phyloP scores from a whole-genome alignment of 495 filamentous ascomycete genomes.

The Symbiotaphrina buchneri region DNA sequence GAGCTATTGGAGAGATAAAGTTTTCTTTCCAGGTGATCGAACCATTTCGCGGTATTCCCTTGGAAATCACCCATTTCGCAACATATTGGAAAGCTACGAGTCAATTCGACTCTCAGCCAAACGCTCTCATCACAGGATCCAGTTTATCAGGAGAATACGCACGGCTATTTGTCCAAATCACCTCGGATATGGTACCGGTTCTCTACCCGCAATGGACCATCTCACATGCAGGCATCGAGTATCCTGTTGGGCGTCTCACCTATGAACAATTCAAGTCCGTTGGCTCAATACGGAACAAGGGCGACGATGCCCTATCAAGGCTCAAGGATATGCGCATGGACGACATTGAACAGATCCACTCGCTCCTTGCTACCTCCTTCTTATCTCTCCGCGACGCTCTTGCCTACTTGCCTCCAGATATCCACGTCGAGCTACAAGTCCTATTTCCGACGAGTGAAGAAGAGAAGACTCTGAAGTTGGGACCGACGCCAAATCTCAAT shows the following conservation, averaged over 20 bases:
- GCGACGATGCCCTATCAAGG: conserved; percentile 18
- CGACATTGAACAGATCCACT: conserved; percentile 42
- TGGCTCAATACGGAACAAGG: conserved; percentile 25
- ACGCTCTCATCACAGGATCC: conserved; percentile 77
- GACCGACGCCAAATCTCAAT: conserved; percentile 66
- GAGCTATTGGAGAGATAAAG: conserved; percentile 82
- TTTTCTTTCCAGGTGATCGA: conserved; percentile 94
- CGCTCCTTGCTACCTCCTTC: conserved; percentile 48
- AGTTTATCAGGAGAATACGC: conserved; percentile 88
- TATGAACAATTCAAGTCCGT: conserved; percentile 50
- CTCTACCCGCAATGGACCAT: conserved; percentile 69
- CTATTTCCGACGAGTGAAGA: conserved; percentile 58
- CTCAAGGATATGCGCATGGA: conserved; percentile 8
- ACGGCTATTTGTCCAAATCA: conserved; percentile 74
- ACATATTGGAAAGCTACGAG: conserved; percentile 99
- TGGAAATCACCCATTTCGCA: conserved; percentile 94
- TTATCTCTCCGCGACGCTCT: conserved; percentile 55
- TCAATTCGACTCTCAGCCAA: conserved; percentile 62
- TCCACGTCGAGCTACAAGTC: conserved; percentile 74
- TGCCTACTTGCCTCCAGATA: conserved; percentile 40
- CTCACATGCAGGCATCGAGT: conserved; percentile 51
- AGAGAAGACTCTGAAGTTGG: conserved; percentile 39
- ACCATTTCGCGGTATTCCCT: conserved; percentile 76
- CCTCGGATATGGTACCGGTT: conserved; percentile 66
- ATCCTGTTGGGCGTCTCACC: conserved; percentile 56